Percentiles rank a stretch among this genome's conserved stretches.
Evolutionary conservation across 2,329 filamentous ascomycete genomes (phyloP).

Genomic region (Hypomyces rosellus): DNA sequence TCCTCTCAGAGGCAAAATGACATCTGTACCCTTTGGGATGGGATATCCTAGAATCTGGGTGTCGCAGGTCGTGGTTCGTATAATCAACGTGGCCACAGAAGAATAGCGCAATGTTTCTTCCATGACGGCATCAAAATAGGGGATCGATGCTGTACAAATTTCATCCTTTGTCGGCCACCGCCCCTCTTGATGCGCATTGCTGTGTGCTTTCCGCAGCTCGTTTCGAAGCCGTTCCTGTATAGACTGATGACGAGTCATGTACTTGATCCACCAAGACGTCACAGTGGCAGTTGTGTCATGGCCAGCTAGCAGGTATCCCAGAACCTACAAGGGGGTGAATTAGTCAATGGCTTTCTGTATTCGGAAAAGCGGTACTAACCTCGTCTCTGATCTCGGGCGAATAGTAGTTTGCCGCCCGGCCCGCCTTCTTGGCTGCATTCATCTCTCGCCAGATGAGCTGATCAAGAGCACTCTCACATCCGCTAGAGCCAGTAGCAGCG

Average conservation of each 20-base stretch:
- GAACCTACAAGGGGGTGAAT: slow-evolving; percentile 10
- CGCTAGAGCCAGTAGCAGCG: slow-evolving; percentile 3
- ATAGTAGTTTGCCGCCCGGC: slow-evolving; percentile 25
- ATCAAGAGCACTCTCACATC: slow-evolving; percentile 23
- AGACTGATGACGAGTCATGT: slow-evolving; percentile 18
- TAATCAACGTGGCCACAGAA: slow-evolving; percentile 23
- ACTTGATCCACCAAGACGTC: slow-evolving; percentile 25
- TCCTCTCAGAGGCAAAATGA: slow-evolving; percentile 23
- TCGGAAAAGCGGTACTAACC: slow-evolving; percentile 12
- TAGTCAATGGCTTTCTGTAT: neutral
- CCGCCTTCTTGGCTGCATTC: slow-evolving; percentile 23
- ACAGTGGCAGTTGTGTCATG: slow-evolving; percentile 24
- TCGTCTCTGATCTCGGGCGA: slow-evolving; percentile 30
- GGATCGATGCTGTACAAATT: slow-evolving; percentile 21
- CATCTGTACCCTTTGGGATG: slow-evolving; percentile 29
- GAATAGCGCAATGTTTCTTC: slow-evolving; percentile 31
- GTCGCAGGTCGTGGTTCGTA: slow-evolving; percentile 25
- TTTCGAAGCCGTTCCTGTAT: slow-evolving; percentile 21
- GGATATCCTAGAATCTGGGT: slow-evolving; percentile 27
- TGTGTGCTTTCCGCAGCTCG: slow-evolving; percentile 18
- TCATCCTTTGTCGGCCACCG: slow-evolving; percentile 26
- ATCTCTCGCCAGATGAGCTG: slow-evolving; percentile 29
- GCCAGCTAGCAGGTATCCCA: slow-evolving; percentile 25
- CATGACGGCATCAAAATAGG: slow-evolving; percentile 32
- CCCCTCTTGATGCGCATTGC: slow-evolving; percentile 14